Conservation (phyloP, 208 protist species). For the Acanthamoeba royreba region DNA sequence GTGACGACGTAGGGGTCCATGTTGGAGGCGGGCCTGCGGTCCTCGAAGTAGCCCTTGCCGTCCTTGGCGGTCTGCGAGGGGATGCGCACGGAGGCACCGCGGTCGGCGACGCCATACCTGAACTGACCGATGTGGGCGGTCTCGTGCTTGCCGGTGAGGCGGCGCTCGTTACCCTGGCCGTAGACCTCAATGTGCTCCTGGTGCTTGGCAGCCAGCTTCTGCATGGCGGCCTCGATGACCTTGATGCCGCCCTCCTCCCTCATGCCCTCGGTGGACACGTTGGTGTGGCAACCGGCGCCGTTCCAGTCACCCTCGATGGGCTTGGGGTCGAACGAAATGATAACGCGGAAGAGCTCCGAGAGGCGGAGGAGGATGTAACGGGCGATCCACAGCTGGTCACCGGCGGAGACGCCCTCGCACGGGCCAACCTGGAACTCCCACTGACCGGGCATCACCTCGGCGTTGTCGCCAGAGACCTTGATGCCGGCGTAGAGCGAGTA, state of each 20-base stretch:
- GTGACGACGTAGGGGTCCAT: constrained; percentile 96
- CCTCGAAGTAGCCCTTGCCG: constrained; percentile 95
- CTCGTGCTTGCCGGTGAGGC: constrained; percentile 84
- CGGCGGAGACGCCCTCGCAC: constrained; percentile 87
- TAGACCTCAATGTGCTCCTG: constrained; percentile 81
- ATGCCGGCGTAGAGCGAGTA: constrained; percentile 82
- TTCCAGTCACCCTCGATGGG: constrained; percentile 97
- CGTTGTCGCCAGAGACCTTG: constrained; percentile 90
- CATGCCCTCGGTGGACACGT: constrained; percentile 94
- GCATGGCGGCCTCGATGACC: constrained; percentile 74
- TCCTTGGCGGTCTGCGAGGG: constrained; percentile 88
- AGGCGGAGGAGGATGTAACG: constrained; percentile 90
- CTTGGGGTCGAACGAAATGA: constrained; percentile 87
- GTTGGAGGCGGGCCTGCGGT: constrained; percentile 94
- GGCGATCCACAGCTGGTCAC: constrained; percentile 91
- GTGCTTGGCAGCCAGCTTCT: constrained; percentile 72
- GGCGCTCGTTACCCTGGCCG: constrained; percentile 80
- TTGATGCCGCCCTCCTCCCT: constrained; percentile 74
- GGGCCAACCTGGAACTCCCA: constrained; percentile 97
- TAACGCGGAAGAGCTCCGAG: constrained; percentile 78
- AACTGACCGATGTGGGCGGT: constrained; percentile 80
- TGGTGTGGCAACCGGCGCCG: constrained; percentile 95
- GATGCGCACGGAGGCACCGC: constrained; percentile 93
- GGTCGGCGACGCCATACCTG: constrained; percentile 81
- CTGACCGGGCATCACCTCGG: constrained; percentile 94